Evolutionary conservation across 1,284 basidiomycete species (phyloP).

Genomic region (Wallemia mellicola): DNA sequence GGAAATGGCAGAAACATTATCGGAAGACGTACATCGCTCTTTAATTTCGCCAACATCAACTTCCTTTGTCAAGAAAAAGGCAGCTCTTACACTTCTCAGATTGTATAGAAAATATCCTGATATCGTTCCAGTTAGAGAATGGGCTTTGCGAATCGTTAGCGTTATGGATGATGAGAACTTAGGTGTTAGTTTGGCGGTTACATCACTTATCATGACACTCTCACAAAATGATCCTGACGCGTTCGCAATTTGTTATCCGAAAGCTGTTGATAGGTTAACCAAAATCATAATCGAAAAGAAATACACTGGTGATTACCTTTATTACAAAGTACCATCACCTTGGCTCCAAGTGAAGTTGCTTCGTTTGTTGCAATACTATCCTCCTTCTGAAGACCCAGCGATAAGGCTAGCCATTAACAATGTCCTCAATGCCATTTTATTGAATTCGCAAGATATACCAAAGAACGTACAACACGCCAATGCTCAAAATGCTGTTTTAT

Average conservation of each 20-base stretch:
- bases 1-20: constrained; percentile 90
- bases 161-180: constrained; percentile 82
- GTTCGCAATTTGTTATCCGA: constrained; percentile 69
- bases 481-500: constrained; percentile 88
- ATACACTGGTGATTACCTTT: constrained; percentile 62
- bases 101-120: constrained; percentile 88
- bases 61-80: constrained; percentile 93
- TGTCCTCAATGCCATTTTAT: constrained; percentile 69
- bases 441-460: constrained; percentile 71
- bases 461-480: constrained; percentile 96
- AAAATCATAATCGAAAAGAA: constrained; percentile 76
- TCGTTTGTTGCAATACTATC: constrained; percentile 77
- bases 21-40: constrained; percentile 71
- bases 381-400: constrained; percentile 64
- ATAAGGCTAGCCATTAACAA: constrained; percentile 45
- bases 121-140: constrained; percentile 71
- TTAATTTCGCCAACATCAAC: constrained; percentile 93
- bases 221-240: constrained; percentile 80
- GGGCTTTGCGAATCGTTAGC: constrained; percentile 77
- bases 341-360: constrained; percentile 95
- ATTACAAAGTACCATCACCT: constrained; percentile 89
- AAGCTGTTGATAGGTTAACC: constrained; percentile 65
- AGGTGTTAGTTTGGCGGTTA: constrained; percentile 77
- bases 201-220: constrained; percentile 73
- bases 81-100: constrained; percentile 68